These are phyloP conservation scores for Rhododendron williamsianum DNA, from an alignment of 148 eudicot genomes.

Conservation along the genomic window DNA sequence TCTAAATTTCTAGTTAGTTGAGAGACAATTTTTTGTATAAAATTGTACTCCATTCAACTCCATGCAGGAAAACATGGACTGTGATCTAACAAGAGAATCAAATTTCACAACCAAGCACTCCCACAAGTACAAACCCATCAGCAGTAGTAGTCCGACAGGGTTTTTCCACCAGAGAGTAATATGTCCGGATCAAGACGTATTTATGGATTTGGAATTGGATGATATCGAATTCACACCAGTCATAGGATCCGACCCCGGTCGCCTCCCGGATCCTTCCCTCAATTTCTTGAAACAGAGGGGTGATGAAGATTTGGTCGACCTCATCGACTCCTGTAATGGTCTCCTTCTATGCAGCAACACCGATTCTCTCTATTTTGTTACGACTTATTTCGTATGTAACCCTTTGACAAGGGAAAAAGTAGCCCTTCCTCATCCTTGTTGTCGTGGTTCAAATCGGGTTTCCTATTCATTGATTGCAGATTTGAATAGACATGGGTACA, in stretches of 20 bases:
- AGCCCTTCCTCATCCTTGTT: background rate
- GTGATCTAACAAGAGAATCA: background rate
- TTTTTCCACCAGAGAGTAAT: background rate
- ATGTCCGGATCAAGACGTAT: background rate
- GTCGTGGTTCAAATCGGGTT: background rate
- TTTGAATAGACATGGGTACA: background rate
- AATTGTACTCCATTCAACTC: no score
- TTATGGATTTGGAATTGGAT: background rate
- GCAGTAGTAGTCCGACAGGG: background rate
- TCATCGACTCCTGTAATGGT: conserved; percentile 12
- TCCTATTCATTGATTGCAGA: conserved; percentile 6
- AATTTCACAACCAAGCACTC: background rate
- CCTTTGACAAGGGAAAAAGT: conserved; percentile 11
- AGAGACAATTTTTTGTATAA: no score
- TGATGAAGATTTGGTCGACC: background rate
- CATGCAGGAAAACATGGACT: no score
- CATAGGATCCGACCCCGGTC: background rate
- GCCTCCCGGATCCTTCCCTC: background rate
- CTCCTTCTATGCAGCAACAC: conserved; percentile 14
- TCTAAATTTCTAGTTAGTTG: no score
- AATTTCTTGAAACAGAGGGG: background rate
- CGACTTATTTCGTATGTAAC: conserved; percentile 9
- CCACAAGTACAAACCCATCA: background rate
- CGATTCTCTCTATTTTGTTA: background rate
- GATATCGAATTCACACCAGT: background rate